Percentiles rank a stretch among this genome's conserved stretches.
phyloP scores from a whole-genome alignment of 2,329 filamentous ascomycete species.

The Aspergillus ibericus region DNA sequence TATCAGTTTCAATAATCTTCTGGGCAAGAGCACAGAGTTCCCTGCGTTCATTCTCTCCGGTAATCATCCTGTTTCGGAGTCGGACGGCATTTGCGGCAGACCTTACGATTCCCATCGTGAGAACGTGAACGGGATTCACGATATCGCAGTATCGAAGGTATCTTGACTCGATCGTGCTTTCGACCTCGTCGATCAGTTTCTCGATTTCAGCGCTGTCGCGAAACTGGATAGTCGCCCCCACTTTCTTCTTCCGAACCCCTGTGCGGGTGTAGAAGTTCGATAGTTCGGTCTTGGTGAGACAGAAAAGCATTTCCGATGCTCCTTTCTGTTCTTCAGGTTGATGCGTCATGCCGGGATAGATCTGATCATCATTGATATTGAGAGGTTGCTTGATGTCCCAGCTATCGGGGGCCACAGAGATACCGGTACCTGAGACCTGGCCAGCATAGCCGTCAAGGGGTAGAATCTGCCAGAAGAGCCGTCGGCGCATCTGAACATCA shows the following conservation, averaged over 20 bases:
- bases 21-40: conserved; percentile 11
- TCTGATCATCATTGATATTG: conserved; percentile 36
- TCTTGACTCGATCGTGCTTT: conserved; percentile 33
- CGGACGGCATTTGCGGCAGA: conserved; percentile 45
- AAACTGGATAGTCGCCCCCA: conserved; percentile 6
- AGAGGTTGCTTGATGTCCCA: conserved; percentile 43
- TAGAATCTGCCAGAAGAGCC: conserved; percentile 29
- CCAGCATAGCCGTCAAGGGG: conserved; percentile 26
- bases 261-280: conserved; percentile 23
- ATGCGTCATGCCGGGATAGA: conserved; percentile 43
- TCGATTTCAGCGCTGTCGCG: conserved; percentile 13
- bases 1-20: conserved; percentile 27
- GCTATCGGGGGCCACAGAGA: conserved; percentile 11
- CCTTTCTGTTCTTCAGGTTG: conserved; percentile 41
- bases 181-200: conserved; percentile 29
- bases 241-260: conserved; percentile 11
- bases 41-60: conserved; percentile 5
- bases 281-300: conserved; percentile 29
- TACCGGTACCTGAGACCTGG: conserved; percentile 30
- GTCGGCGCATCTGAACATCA: conserved; percentile 42
- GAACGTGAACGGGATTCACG: conserved; percentile 40
- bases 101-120: conserved; percentile 45
- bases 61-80: conserved; percentile 42
- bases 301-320: conserved; percentile 47
- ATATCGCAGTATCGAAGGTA: conserved; percentile 38